phyloP scores from a whole-genome alignment of 2,329 filamentous ascomycete species.

The Septoria petroselini region DNA sequence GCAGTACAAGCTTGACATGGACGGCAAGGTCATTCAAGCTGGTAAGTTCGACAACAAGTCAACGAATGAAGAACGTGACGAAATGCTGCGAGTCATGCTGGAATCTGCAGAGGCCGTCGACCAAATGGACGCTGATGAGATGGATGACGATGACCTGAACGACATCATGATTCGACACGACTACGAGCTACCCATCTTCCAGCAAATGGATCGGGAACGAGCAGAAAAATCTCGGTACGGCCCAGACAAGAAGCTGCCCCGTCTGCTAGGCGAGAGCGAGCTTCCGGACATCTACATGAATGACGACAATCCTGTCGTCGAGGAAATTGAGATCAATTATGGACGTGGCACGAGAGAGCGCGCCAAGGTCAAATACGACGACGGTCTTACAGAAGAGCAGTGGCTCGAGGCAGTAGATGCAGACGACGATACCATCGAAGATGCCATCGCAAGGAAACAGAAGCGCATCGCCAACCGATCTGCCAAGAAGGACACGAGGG shows the following conservation, averaged over 20 bases:
- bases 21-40: slow-evolving; percentile 98
- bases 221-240: slow-evolving; percentile 67
- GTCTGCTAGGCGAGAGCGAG: slow-evolving; percentile 82
- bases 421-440: slow-evolving; percentile 90
- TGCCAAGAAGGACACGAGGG: slow-evolving; percentile 56
- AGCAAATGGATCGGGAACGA: slow-evolving; percentile 76
- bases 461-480: slow-evolving; percentile 78
- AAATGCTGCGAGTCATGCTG: slow-evolving; percentile 88
- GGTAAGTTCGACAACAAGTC: slow-evolving; percentile 99
- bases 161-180: slow-evolving; percentile 88
- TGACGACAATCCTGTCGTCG: slow-evolving; percentile 75
- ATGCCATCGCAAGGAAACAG: slow-evolving; percentile 84
- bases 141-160: slow-evolving; percentile 98
- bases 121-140: slow-evolving; percentile 83
- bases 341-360: slow-evolving; percentile 94
- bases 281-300: slow-evolving; percentile 90
- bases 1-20: slow-evolving; percentile 97
- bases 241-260: slow-evolving; percentile 64
- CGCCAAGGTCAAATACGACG: slow-evolving; percentile 91
- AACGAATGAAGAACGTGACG: slow-evolving; percentile 95
- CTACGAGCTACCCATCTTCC: slow-evolving; percentile 73
- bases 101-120: slow-evolving; percentile 71
- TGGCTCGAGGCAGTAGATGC: slow-evolving; percentile 98
- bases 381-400: slow-evolving; percentile 96
- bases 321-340: slow-evolving; percentile 72